These are phyloP conservation scores for Somion occarium DNA, from an alignment of 1,284 basidiomycete genomes.

Conservation along the genomic window DNA sequence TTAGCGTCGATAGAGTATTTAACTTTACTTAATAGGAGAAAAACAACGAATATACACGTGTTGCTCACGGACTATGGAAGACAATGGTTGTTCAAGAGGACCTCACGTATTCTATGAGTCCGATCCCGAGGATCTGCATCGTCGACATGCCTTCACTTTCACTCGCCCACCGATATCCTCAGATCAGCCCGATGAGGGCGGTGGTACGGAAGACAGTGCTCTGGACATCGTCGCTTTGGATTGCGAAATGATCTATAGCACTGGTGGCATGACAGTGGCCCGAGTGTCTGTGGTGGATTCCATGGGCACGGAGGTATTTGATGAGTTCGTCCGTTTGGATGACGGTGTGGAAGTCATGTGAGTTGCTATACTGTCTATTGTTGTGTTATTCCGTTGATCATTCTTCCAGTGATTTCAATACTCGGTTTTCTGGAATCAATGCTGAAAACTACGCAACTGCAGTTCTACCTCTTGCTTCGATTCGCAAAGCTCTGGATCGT, in stretches of 20 bases:
- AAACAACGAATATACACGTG: constrained; percentile 62
- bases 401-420: constrained; percentile 74
- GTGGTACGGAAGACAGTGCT: constrained; percentile 29
- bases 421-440: constrained; percentile 85
- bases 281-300: constrained; percentile 84
- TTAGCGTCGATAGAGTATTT: constrained; percentile 1
- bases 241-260: constrained; percentile 93
- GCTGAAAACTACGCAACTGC: constrained; percentile 48
- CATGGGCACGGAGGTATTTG: constrained; percentile 67
- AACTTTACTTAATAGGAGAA: constrained; percentile 44
- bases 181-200: not conserved
- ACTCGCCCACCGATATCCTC: constrained; percentile 28
- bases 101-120: constrained; percentile 79
- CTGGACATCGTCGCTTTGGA: constrained; percentile 81
- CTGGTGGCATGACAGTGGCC: constrained; percentile 82
- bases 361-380: constrained; percentile 24
- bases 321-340: constrained; percentile 79
- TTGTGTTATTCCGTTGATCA: not conserved
- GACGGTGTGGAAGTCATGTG: constrained; percentile 76
- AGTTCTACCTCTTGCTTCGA: constrained; percentile 59
- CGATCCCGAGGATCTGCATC: constrained; percentile 64
- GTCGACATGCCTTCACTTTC: constrained; percentile 67
- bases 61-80: constrained; percentile 54
- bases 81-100: constrained; percentile 61
- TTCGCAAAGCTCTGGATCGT: constrained; percentile 62